Evolutionary conservation across 352 stramenopile genomes (phyloP).

Genomic region (Phytophthora hybrid): DNA sequence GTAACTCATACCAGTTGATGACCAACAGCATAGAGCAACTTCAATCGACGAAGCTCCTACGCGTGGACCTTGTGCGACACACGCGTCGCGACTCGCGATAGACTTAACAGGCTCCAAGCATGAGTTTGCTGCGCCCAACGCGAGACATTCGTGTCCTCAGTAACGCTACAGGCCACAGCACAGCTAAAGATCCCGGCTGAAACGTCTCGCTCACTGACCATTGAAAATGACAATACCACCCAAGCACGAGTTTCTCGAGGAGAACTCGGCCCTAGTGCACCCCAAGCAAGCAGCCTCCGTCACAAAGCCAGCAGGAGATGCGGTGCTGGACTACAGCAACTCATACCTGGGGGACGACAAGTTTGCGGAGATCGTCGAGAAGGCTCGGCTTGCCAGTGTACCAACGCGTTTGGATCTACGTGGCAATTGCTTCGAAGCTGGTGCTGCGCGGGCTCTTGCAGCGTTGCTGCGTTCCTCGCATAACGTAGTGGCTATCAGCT

Average conservation of each 20-base stretch:
- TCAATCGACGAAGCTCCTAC: background rate
- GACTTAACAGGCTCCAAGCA: background rate
- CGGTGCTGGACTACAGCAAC: conserved; percentile 78
- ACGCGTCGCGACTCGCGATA: background rate
- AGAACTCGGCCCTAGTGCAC: conserved; percentile 19
- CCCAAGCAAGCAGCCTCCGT: background rate
- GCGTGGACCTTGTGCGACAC: background rate
- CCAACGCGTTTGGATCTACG: conserved; percentile 70
- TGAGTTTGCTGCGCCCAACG: background rate
- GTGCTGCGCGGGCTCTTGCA: conserved; percentile 59
- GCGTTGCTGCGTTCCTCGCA: conserved; percentile 62
- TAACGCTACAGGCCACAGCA: conserved; percentile 18
- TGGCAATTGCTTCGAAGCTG: conserved; percentile 80
- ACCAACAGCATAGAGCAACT: conserved; percentile 2
- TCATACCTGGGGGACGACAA: conserved; percentile 78
- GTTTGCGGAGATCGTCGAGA: conserved; percentile 60
- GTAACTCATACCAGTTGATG: conserved; percentile 1
- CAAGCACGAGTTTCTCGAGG: conserved; percentile 21
- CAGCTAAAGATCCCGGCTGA: conserved; percentile 13
- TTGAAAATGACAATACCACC: conserved; percentile 25
- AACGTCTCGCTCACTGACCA: background rate
- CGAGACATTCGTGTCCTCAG: conserved; percentile 21
- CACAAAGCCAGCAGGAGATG: conserved; percentile 4
- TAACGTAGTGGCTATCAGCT: conserved; percentile 61
- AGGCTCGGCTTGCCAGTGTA: conserved; percentile 45